Conservation (phyloP, 148 eudicot genomes). For the Bassia scoparia region DNA sequence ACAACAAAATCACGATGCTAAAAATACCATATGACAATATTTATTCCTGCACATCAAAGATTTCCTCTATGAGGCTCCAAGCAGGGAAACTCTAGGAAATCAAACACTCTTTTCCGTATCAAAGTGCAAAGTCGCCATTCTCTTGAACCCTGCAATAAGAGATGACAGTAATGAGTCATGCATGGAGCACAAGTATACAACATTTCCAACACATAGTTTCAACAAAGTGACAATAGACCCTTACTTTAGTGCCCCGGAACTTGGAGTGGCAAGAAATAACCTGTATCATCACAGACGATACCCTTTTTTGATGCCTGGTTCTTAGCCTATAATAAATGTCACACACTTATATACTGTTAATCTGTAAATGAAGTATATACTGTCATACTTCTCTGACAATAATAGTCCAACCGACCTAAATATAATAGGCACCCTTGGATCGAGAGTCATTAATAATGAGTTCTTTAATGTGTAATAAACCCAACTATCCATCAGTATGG, state of each 20-base stretch:
- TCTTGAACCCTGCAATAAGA: slow-evolving; percentile 48
- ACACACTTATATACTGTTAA: background rate
- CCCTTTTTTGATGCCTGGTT: slow-evolving; percentile 82
- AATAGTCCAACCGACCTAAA: too few relatives aligned
- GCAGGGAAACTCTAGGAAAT: slow-evolving; percentile 84
- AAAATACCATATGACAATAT: too few relatives aligned
- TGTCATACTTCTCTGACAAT: too few relatives aligned
- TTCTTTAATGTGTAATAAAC: too few relatives aligned
- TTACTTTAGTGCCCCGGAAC: slow-evolving; percentile 73
- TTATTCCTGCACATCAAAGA: slow-evolving; percentile 44
- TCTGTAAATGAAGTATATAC: too few relatives aligned
- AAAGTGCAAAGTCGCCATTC: slow-evolving; percentile 62
- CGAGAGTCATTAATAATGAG: too few relatives aligned
- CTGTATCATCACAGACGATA: slow-evolving; percentile 83
- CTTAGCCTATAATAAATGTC: slow-evolving; percentile 56
- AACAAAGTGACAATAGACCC: slow-evolving; percentile 3
- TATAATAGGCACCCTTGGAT: too few relatives aligned
- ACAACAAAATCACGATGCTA: too few relatives aligned
- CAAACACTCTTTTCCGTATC: slow-evolving; percentile 75
- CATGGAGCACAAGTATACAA: background rate
- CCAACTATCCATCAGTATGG: too few relatives aligned
- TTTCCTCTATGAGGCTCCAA: slow-evolving; percentile 92
- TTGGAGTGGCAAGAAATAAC: slow-evolving; percentile 69
- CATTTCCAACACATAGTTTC: background rate
- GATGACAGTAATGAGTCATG: background rate